These are phyloP conservation scores for Pyrenophora teres DNA, from an alignment of 2,329 filamentous ascomycete genomes.

Conservation along the genomic window DNA sequence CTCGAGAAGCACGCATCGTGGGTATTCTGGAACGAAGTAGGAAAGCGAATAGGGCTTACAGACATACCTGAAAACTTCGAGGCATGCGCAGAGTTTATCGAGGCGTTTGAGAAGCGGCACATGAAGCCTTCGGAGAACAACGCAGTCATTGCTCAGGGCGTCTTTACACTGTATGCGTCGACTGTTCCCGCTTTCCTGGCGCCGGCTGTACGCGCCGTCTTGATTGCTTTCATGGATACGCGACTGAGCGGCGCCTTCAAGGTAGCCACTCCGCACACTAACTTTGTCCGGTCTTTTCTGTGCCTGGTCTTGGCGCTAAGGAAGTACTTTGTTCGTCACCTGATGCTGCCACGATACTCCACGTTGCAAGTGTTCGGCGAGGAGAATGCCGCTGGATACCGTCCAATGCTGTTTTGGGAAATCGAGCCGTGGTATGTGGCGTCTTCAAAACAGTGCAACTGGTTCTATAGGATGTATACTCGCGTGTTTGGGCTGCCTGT, in stretches of 20 bases:
- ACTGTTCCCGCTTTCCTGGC: constrained; percentile 12
- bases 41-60: constrained; percentile 13
- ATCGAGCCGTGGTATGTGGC: constrained; percentile 11
- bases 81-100: constrained; percentile 10
- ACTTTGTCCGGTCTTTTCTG: background rate
- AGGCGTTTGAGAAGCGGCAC: constrained; percentile 9
- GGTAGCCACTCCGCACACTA: background rate
- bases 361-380: constrained; percentile 11
- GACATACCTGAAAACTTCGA: constrained; percentile 11
- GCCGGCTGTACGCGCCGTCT: constrained; percentile 6
- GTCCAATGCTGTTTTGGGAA: constrained; percentile 10
- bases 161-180: constrained; percentile 11
- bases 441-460: constrained; percentile 4
- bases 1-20: constrained; percentile 15
- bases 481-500: constrained; percentile 4
- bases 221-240: constrained; percentile 11
- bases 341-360: constrained; percentile 11
- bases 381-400: constrained; percentile 1
- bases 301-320: background rate
- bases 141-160: constrained; percentile 11
- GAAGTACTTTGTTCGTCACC: constrained; percentile 7
- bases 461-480: constrained; percentile 3
- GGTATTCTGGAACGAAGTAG: constrained; percentile 16
- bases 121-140: constrained; percentile 13
- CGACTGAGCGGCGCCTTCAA: constrained; percentile 8